These are phyloP conservation scores for Nephromyces sp. DNA, from an alignment of 169 alveolate species.

Conservation along the genomic window DNA sequence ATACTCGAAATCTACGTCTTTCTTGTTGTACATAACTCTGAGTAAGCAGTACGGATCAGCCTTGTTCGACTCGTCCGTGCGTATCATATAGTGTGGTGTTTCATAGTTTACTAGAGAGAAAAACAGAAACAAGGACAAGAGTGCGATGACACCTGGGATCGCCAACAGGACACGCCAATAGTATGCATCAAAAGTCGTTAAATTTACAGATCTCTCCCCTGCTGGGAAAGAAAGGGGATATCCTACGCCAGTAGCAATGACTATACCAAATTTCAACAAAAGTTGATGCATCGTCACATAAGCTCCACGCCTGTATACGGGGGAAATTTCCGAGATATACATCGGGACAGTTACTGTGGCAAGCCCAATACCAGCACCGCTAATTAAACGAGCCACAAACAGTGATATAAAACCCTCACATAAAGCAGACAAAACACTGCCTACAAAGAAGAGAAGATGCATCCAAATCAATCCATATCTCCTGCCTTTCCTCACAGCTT, in stretches of 20 bases:
- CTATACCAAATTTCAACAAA: constrained; percentile 59
- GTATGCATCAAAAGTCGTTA: no score
- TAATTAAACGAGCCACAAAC: constrained; percentile 53
- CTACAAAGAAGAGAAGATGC: constrained; percentile 11
- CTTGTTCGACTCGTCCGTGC: constrained; percentile 21
- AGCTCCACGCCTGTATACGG: constrained; percentile 53
- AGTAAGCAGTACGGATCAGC: constrained; percentile 19
- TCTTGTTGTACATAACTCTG: constrained; percentile 4
- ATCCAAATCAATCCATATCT: constrained; percentile 17
- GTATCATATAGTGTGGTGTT: constrained; percentile 36
- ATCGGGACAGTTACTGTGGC: constrained; percentile 63
- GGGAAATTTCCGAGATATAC: constrained; percentile 66
- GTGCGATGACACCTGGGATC: neutral
- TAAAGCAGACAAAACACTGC: constrained; percentile 20
- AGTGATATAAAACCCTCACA: constrained; percentile 37
- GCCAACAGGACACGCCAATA: constrained; percentile 37
- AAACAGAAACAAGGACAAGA: constrained; percentile 3
- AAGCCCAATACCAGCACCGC: constrained; percentile 66
- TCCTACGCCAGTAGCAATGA: constrained; percentile 53
- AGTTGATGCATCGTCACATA: constrained; percentile 59
- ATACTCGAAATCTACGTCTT: constrained; percentile 20
- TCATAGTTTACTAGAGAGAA: constrained; percentile 21
- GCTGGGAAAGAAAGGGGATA: constrained; percentile 37
- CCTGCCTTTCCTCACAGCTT: constrained; percentile 22
- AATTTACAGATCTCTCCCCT: no score